phyloP scores from a whole-genome alignment of 257 asterid genomes.

The Gentiana dahurica region DNA sequence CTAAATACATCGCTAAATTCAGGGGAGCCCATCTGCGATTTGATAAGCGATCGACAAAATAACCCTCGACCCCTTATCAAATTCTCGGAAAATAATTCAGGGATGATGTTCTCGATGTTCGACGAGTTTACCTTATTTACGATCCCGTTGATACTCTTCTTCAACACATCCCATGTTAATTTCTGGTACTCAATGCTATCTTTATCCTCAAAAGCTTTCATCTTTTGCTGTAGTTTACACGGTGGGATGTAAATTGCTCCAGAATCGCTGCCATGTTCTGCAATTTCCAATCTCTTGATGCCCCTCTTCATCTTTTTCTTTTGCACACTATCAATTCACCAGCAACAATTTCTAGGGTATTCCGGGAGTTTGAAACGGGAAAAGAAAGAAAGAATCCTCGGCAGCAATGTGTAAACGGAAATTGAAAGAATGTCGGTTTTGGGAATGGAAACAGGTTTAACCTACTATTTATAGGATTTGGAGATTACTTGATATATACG shows the following conservation, averaged over 20 bases:
- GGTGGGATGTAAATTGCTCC: slow-evolving; percentile 93
- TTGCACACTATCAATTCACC: too few relatives aligned
- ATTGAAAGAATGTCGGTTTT: too few relatives aligned
- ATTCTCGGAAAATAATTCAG: slow-evolving; percentile 84
- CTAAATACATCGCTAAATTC: slow-evolving; percentile 85
- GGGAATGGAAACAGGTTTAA: too few relatives aligned
- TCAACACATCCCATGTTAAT: slow-evolving; percentile 89
- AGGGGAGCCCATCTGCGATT: slow-evolving; percentile 97
- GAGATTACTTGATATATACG: too few relatives aligned
- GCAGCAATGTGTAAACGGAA: too few relatives aligned
- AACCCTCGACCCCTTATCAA: slow-evolving; percentile 82
- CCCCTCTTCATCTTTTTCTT: too few relatives aligned
- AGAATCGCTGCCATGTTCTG: not conserved
- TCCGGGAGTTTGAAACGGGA: too few relatives aligned
- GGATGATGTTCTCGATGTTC: slow-evolving; percentile 70
- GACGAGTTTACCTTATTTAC: slow-evolving; percentile 83
- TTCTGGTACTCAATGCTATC: slow-evolving; percentile 75
- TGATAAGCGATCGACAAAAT: slow-evolving; percentile 86
- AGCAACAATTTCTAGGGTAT: too few relatives aligned
- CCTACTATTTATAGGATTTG: too few relatives aligned
- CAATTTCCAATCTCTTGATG: too few relatives aligned
- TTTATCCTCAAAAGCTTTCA: slow-evolving; percentile 72
- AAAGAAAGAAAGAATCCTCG: too few relatives aligned
- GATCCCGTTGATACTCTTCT: slow-evolving; percentile 87
- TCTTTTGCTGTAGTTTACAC: slow-evolving; percentile 65